Conservation (phyloP, 108 stramenopile species). For the Nitzschia sp. region DNA sequence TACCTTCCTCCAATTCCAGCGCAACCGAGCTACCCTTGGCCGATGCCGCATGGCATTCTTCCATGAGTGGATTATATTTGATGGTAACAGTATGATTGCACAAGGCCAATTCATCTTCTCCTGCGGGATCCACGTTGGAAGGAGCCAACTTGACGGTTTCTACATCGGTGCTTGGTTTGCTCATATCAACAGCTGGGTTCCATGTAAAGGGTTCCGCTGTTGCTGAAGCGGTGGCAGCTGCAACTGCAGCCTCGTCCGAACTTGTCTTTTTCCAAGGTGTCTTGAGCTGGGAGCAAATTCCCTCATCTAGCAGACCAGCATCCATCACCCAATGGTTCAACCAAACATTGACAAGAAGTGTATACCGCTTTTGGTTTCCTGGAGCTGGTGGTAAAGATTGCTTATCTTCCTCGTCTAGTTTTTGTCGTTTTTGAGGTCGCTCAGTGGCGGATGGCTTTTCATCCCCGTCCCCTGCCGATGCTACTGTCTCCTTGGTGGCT, state of each 20-base stretch:
- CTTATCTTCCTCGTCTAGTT: neutral
- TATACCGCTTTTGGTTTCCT: conserved; percentile 49
- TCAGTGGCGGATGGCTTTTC: conserved; percentile 20
- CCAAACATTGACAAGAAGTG: conserved; percentile 91
- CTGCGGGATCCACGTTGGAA: conserved; percentile 51
- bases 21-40: conserved; percentile 36
- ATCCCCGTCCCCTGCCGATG: neutral
- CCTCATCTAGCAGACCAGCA: conserved; percentile 74
- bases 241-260: neutral
- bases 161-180: conserved; percentile 21
- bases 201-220: conserved; percentile 47
- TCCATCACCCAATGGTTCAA: conserved; percentile 85
- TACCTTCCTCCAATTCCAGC: conserved; percentile 42
- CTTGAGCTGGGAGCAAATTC: conserved; percentile 55
- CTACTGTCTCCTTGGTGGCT: neutral
- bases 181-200: conserved; percentile 35
- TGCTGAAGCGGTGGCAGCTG: neutral
- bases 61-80: conserved; percentile 62
- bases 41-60: conserved; percentile 51
- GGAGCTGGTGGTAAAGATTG: too few relatives aligned
- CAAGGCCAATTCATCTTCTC: conserved; percentile 68
- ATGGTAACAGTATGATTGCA: conserved; percentile 66
- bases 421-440: conserved; percentile 26
- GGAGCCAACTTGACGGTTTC: conserved; percentile 22
- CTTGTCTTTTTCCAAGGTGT: conserved; percentile 30